These are phyloP conservation scores for Scleroderma bovista DNA, from an alignment of 768 basidiomycete genomes.

Conservation along the genomic window DNA sequence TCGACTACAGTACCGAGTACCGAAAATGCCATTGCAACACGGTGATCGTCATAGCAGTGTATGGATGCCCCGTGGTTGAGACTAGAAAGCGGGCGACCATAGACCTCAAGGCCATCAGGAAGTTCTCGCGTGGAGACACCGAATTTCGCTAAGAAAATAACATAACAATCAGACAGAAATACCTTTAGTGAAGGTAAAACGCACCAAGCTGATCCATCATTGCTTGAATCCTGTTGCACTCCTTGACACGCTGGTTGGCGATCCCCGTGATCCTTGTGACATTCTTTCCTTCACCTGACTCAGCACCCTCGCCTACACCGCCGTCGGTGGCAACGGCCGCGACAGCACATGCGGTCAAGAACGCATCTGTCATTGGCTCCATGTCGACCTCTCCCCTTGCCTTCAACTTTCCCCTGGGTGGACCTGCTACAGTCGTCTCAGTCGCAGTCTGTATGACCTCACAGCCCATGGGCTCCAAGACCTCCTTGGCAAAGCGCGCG, in stretches of 20 bases:
- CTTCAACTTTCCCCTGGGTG: constrained; percentile 72
- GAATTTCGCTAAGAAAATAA: constrained; percentile 72
- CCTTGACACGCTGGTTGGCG: constrained; percentile 97
- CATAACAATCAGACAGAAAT: not conserved
- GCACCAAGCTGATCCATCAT: constrained; percentile 94
- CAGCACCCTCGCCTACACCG: constrained; percentile 35
- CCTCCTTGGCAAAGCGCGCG: constrained; percentile 89
- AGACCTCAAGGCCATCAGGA: constrained; percentile 87
- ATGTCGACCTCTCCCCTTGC: constrained; percentile 72
- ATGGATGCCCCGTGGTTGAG: constrained; percentile 71
- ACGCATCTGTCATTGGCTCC: constrained; percentile 99
- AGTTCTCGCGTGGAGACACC: constrained; percentile 90
- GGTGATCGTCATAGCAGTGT: constrained; percentile 97
- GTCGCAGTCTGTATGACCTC: constrained; percentile 79
- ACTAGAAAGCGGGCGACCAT: constrained; percentile 62
- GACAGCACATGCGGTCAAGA: constrained; percentile 89
- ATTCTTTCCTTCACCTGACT: constrained; percentile 21
- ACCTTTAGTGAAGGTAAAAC: constrained; percentile 9
- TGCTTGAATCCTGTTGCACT: constrained; percentile 93
- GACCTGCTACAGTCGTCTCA: constrained; percentile 90
- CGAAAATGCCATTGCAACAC: constrained; percentile 97
- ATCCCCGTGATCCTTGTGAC: constrained; percentile 89
- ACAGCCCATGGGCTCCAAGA: constrained; percentile 95
- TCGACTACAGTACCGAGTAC: constrained; percentile 73
- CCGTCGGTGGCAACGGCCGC: constrained; percentile 76